These are phyloP conservation scores for Purshia tridentata DNA, from an alignment of 306 rosid genomes.

Conservation along the genomic window DNA sequence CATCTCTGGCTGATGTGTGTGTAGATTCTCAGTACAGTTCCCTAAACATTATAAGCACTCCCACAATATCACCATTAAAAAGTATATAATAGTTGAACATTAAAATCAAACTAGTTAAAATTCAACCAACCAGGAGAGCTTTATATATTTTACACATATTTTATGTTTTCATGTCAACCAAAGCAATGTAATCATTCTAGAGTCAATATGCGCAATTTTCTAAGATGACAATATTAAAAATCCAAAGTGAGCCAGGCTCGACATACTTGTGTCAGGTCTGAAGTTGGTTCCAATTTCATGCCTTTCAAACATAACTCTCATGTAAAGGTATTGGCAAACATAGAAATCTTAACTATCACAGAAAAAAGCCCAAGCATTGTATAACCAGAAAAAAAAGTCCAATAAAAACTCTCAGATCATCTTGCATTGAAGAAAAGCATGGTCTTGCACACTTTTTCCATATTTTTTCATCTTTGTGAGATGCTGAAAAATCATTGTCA, in stretches of 20 bases:
- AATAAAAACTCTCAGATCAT: background rate
- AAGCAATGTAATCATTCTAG: background rate
- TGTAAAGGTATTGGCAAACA: no score
- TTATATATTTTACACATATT: background rate
- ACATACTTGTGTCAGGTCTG: background rate
- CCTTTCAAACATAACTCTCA: background rate
- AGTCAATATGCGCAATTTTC: background rate
- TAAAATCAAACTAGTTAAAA: no score
- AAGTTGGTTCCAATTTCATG: background rate
- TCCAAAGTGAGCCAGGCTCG: background rate
- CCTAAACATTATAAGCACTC: no score
- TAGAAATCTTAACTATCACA: no score
- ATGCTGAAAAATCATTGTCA: background rate
- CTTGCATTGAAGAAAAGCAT: constrained; percentile 2
- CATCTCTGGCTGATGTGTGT: no score
- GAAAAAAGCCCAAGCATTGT: background rate
- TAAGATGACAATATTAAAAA: background rate
- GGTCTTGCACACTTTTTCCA: background rate
- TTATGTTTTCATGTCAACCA: background rate
- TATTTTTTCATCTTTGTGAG: no score
- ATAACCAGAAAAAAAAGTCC: background rate
- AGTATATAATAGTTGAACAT: no score
- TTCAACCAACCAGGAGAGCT: no score
- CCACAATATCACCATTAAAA: no score
- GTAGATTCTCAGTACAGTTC: no score